Conservation (phyloP, 2,329 filamentous ascomycete genomes). For the Phaeomoniella chlamydospora region DNA sequence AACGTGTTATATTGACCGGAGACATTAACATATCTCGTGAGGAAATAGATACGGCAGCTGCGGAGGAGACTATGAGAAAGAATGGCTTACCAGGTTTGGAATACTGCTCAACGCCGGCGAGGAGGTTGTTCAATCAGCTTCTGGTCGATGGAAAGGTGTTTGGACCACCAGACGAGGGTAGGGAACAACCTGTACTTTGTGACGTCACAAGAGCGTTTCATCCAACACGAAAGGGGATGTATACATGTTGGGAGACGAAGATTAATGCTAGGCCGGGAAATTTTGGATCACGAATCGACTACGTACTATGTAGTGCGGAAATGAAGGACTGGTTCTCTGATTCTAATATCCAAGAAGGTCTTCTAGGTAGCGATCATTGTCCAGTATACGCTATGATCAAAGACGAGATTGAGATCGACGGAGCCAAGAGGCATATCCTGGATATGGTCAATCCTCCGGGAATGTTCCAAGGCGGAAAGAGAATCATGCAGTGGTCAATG, state of each 20-base stretch:
- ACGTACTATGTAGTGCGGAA: constrained; percentile 66
- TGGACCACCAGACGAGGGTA: constrained; percentile 51
- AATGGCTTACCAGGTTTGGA: constrained; percentile 53
- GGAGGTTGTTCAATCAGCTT: constrained; percentile 76
- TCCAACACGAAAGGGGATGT: constrained; percentile 73
- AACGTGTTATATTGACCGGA: constrained; percentile 71
- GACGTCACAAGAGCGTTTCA: constrained; percentile 77
- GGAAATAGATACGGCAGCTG: constrained; percentile 61
- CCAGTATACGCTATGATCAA: constrained; percentile 71
- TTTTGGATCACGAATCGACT: constrained; percentile 85
- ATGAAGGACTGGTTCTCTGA: constrained; percentile 69
- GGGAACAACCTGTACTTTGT: constrained; percentile 60
- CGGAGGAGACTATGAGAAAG: constrained; percentile 57
- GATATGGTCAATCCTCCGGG: constrained; percentile 69
- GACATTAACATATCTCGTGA: constrained; percentile 70
- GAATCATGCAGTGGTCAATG: constrained; percentile 49
- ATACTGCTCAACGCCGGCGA: constrained; percentile 56
- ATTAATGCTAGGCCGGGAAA: constrained; percentile 94
- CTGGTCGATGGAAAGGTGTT: constrained; percentile 56
- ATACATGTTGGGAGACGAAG: constrained; percentile 91
- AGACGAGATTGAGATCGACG: constrained; percentile 41
- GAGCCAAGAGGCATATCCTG: constrained; percentile 32
- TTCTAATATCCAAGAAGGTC: constrained; percentile 79
- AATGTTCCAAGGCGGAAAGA: constrained; percentile 53
- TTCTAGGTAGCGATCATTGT: constrained; percentile 93